Evolutionary conservation across 139 green algal species (phyloP).

Genomic region (Chloropicon primus): DNA sequence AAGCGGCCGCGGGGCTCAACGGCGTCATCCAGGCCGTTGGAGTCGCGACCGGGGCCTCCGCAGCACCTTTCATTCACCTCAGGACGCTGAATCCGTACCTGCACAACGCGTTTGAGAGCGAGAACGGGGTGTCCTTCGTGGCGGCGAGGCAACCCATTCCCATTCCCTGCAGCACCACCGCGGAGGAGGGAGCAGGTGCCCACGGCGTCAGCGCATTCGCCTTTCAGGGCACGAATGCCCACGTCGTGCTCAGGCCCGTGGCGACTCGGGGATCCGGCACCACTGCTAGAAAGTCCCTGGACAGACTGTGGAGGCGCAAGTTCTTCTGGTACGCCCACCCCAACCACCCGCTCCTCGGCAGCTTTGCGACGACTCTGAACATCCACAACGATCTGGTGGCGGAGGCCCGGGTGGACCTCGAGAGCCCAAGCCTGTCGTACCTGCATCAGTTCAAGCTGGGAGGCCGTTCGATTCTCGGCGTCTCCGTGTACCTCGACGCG

Average conservation of each 20-base stretch:
- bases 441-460: not conserved
- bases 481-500: not conserved
- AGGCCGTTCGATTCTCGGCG: not conserved
- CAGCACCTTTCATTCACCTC: not conserved
- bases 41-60: not conserved
- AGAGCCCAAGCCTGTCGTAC: not conserved
- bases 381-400: not conserved
- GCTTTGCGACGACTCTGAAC: not conserved
- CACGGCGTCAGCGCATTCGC: conserved; percentile 61
- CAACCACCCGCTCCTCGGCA: not conserved
- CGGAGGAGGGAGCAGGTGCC: no score
- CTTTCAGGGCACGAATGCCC: conserved; percentile 65
- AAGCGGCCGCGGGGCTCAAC: not conserved
- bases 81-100: not conserved
- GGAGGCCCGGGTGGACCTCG: not conserved
- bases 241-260: conserved; percentile 30
- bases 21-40: not conserved
- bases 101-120: not conserved
- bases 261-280: not conserved
- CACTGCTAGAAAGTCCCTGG: not conserved
- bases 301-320: not conserved
- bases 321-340: not conserved
- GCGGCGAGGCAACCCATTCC: not conserved
- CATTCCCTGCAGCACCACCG: not conserved
- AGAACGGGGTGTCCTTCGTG: not conserved